Base-by-base conservation (phyloP, 441 rosid species). In the Populus hybrid region DNA sequence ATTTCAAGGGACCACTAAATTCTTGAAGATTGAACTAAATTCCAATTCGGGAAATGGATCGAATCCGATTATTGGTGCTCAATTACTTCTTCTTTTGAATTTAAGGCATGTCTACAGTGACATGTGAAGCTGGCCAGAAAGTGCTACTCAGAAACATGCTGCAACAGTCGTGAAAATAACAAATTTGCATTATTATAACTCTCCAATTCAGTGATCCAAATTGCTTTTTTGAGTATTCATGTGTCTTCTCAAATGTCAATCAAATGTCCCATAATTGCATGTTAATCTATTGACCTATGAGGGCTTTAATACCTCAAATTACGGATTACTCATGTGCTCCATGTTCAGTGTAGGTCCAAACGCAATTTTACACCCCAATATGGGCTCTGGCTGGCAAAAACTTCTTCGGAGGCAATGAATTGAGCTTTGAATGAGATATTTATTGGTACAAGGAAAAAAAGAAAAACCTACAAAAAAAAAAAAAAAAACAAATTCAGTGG, bases 151-250 rank as follows among this genome's bases (percentile, higher is more conserved):
- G 50, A 64, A 56, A 64, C 24, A 45, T 24, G 68, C 40, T 7
- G 40, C 16, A 11, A 42, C 69, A 56, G 74, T 36, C 3, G 40
- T 7, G 6, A 20, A 20, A 16, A 31, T 16, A 33, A 35, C 31
- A 4, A 73, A 53, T 6, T 50, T 75, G 31, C 78, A 73, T 36
- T 35, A 38, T 56, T 64, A 7, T 2, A n/a, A 67, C 29, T 6
- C 56, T 67, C 72, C 76, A 74, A 50, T 64, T 50, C 35, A 67
- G 74, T 38, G 67, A 78, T 80, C 80, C 36, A 71, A 10, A 33
- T 68, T 76, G 33, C 59, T 18, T 4, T 16, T 53, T 31, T 40
- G 78, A 71, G 23, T 31, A 18, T n/a, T n/a, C n/a, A n/a, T n/a
- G n/a, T n/a, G n/a, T n/a, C n/a, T n/a, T n/a, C n/a, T n/a, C n/a